Base-by-base conservation (phyloP, 495 filamentous ascomycete genomes). In the Neurospora tetraspora region DNA sequence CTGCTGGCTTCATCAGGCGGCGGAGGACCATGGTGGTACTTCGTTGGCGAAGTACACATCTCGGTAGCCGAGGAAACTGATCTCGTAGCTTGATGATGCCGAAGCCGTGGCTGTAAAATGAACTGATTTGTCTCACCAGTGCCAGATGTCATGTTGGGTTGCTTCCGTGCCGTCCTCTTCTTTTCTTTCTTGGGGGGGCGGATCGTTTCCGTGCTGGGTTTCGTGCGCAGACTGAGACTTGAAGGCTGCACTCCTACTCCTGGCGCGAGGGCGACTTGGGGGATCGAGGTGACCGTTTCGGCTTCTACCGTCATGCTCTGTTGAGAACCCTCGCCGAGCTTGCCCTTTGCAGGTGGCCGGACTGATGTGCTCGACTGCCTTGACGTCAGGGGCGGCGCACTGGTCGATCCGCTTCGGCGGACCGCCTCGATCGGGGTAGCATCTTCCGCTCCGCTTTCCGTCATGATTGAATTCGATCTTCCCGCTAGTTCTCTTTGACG, bases 281-380 rank as follows among this genome's bases (percentile, higher is more conserved):
- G 94, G 40, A 97, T 92, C 18, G 96, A 95, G 40, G 88, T 92
- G 69, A 99, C 96, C 5, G 94, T 96, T 83, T 99, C 96, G 5
- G 96, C 98, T 82, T 99, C 96, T 14, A 99, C 95, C 43, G 93
- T 98, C 96, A 99, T 99, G 75, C 93, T 97, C 76, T 91, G 90
- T 39, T 92, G 88, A 16, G 93, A 91, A 11, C 89, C 90, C 78
- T 98, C 94, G 47, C 87, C 83, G 16, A 84, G 87, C 85, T 82
- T 93, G 88, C 40, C 87, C 83, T 83, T 86, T 23, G 75, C 74
- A 69, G 73, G 76, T 68, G 82, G 84, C 74, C 82, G 85, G 61
- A 81, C 76, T 36, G 78, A 77, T 69, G 80, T 82, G 78, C 81
- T 87, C 71, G 80, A 85, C 71, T 83, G 85, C 38, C 79, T 80